Percentiles rank a stretch among this genome's conserved stretches.
Evolutionary conservation across 768 basidiomycete species (phyloP).

Genomic region (Tremella mesenterica): DNA sequence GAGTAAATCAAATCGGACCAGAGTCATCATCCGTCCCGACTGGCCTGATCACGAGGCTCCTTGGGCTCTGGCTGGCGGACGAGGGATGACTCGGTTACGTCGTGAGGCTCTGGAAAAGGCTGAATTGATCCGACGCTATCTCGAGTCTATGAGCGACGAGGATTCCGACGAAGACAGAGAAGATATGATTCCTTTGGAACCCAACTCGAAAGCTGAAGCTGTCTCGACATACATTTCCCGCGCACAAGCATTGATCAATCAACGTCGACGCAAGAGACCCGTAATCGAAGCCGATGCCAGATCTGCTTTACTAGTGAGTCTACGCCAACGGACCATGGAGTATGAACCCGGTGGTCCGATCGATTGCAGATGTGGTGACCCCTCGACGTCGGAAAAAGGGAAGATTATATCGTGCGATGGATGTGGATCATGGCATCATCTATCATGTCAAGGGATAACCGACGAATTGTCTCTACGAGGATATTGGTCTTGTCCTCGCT

Average conservation of each 20-base stretch:
- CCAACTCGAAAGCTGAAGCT: not conserved
- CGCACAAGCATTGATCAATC: not conserved
- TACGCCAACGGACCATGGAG: conserved; percentile 22
- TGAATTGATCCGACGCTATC: conserved; percentile 22
- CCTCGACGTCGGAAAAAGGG: conserved; percentile 15
- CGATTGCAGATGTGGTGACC: conserved; percentile 24
- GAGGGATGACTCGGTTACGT: conserved; percentile 11
- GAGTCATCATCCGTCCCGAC: conserved; percentile 14
- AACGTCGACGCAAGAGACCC: not conserved
- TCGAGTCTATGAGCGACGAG: conserved; percentile 30
- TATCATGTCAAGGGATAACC: conserved; percentile 28
- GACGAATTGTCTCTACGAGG: conserved; percentile 18
- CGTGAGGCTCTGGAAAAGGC: conserved; percentile 24
- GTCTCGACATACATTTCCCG: not conserved
- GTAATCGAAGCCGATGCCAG: conserved; percentile 20
- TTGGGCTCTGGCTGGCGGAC: conserved; percentile 29
- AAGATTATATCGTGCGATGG: conserved; percentile 27
- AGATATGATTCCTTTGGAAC: not conserved
- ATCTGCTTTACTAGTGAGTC: conserved; percentile 21
- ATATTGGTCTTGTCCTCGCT: conserved; percentile 33
- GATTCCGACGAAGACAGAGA: conserved; percentile 23
- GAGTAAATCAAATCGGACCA: conserved; percentile 16
- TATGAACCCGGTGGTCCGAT: conserved; percentile 15
- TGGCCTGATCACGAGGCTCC: conserved; percentile 35
- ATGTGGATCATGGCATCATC: conserved; percentile 37